Base-by-base conservation (phyloP, 1,139 yeast species). In the Taphrina betulina region DNA sequence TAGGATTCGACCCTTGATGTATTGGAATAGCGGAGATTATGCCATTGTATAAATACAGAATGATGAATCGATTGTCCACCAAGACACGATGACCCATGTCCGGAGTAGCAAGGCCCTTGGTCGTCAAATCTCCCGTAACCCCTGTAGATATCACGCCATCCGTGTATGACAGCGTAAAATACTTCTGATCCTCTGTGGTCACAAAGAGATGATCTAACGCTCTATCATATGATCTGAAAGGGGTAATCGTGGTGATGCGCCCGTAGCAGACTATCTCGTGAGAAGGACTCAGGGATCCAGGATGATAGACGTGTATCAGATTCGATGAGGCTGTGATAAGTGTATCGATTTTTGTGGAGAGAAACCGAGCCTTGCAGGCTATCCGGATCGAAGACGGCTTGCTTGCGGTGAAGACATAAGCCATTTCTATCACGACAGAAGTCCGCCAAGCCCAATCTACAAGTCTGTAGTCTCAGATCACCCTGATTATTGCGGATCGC, bases 301-400 rank as follows among this genome's bases (percentile, higher is more conserved):
- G 38, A 26, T 60, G 63, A 26, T 52, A 20, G 29, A 59, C 51
- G 22, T 61, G 60, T 5, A 58, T 31, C 12, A 57, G 41, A 33
- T 57, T 58, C 41, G 55, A 58, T 12, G 60, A 57, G 2, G 51
- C 55, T 17, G 61, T 60, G 31, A 62, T 57, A 16, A 61, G 57
- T 28, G 54, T 44, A 26, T 60, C 44, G 12, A 22, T 46, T 16
- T 52, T 57, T 2, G 57, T 34, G 14, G 35, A 46, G n/a, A 57
- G 44, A 16, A 62, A 41, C 34, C 57, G 52, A 20, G 63, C 59
- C 23, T 57, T 53, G 36, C 61, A 57, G 5, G 65, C 62, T 19
- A 60, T 52, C 29, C 60, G 55, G 17, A 62, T 59, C n/a, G 65
- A 62, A 7, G 64, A 57, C 14, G 63, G 60, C 58, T 59, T 60